These are phyloP conservation scores for Rhizopus arrhizus DNA, from an alignment of 371 early-diverging fungal genomes.

Conservation along the genomic window DNA sequence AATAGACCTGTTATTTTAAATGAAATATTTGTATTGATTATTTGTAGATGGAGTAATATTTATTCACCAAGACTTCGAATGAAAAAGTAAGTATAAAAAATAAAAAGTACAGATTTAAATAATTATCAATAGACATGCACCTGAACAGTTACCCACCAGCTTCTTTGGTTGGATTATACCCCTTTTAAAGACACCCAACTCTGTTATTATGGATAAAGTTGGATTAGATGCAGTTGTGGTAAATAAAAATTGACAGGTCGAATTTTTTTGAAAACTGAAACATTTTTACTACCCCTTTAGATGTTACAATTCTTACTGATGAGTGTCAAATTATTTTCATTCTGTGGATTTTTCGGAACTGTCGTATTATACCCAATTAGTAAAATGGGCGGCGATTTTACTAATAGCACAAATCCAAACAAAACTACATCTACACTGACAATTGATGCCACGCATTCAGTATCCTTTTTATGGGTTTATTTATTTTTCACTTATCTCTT, in stretches of 20 bases:
- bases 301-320: constrained; percentile 57
- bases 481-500: constrained; percentile 66
- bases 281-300: constrained; percentile 14
- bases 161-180: constrained; percentile 70
- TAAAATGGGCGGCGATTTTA: constrained; percentile 49
- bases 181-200: constrained; percentile 54
- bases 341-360: constrained; percentile 56
- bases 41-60: constrained; percentile 53
- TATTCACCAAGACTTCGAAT: constrained; percentile 66
- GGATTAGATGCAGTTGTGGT: constrained; percentile 73
- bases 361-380: constrained; percentile 51
- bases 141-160: constrained; percentile 49
- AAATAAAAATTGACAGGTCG: not conserved
- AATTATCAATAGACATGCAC: constrained; percentile 49
- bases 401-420: constrained; percentile 32
- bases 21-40: no score
- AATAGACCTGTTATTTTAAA: not conserved
- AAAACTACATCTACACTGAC: constrained; percentile 9
- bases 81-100: constrained; percentile 46
- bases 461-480: constrained; percentile 56
- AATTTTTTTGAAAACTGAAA: not conserved
- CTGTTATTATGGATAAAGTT: constrained; percentile 61
- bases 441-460: constrained; percentile 24
- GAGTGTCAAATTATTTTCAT: constrained; percentile 52
- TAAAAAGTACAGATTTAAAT: not conserved